Percentiles rank a stretch among this genome's conserved stretches.
Evolutionary conservation across 148 eudicot genomes (phyloP).

Genomic region (Nepenthes gracilis): DNA sequence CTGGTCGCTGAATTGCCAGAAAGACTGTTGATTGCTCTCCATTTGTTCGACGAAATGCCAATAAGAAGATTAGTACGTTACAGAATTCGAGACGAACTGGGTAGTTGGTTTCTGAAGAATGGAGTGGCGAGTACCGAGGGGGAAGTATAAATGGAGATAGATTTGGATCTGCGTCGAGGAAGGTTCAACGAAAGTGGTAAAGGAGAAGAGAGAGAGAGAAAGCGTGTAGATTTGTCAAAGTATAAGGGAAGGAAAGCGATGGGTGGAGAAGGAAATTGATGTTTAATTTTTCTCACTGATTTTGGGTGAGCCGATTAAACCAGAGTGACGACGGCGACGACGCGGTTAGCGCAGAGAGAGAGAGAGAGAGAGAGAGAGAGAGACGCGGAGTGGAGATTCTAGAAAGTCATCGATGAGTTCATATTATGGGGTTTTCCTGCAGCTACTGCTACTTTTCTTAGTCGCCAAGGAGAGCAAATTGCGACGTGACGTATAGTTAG

Average conservation of each 20-base stretch:
- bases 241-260: conserved; percentile 3
- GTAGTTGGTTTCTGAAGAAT: neutral
- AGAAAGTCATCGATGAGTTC: no score
- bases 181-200: conserved; percentile 35
- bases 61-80: neutral
- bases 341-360: no score
- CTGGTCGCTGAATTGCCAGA: conserved; percentile 88
- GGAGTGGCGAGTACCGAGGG: neutral
- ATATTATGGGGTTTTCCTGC: no score
- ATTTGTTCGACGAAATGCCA: conserved; percentile 29
- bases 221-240: conserved; percentile 78
- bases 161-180: conserved; percentile 16
- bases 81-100: neutral
- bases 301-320: no score
- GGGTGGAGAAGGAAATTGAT: neutral
- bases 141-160: neutral
- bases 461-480: no score
- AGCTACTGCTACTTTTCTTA: no score
- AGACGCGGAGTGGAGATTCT: no score
- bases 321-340: no score
- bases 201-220: neutral
- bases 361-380: no score
- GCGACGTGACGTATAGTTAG: no score
- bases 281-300: no score
- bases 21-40: conserved; percentile 67